These are phyloP conservation scores for Wickerhamiella azymoides DNA, from an alignment of 805 yeast species.

Conservation along the genomic window DNA sequence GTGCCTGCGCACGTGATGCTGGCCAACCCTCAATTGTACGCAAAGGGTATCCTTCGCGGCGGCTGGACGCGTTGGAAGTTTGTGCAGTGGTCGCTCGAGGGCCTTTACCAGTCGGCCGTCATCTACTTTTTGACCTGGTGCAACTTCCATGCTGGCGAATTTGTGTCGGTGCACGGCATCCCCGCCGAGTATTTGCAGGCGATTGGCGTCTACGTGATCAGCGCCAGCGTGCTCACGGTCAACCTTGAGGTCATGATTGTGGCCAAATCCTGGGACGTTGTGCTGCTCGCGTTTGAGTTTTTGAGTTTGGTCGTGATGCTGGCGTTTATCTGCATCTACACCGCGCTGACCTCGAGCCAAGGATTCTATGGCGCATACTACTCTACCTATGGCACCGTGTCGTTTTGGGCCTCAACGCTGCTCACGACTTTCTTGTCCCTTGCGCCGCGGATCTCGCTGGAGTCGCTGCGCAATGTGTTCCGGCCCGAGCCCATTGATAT, in stretches of 20 bases:
- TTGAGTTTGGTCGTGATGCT: conserved; percentile 46
- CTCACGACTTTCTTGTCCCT: conserved; percentile 43
- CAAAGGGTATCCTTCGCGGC: conserved; percentile 50
- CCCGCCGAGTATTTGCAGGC: conserved; percentile 8
- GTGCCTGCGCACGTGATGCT: conserved; percentile 53
- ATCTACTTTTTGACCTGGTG: conserved; percentile 60
- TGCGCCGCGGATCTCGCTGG: conserved; percentile 46
- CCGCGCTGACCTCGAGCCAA: conserved; percentile 36
- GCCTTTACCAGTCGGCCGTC: conserved; percentile 57
- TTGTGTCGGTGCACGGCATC: conserved; percentile 10
- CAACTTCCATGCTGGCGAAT: conserved; percentile 32
- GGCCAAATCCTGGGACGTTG: conserved; percentile 69
- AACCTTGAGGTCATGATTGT: conserved; percentile 54
- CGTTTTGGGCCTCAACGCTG: conserved; percentile 53
- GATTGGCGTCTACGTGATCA: conserved; percentile 6
- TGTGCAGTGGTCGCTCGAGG: conserved; percentile 52
- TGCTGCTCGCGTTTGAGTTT: conserved; percentile 38
- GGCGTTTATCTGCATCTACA: conserved; percentile 72
- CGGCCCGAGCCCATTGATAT: conserved; percentile 56
- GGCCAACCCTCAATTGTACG: conserved; percentile 57
- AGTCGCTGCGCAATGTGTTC: conserved; percentile 38
- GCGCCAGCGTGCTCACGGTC: conserved; percentile 3
- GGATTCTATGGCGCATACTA: conserved; percentile 55
- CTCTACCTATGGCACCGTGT: conserved; percentile 43
- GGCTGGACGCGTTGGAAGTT: conserved; percentile 54